Evolutionary conservation across 371 early-diverging fungal species (phyloP).

Genomic region (Haplosporangium sp.): DNA sequence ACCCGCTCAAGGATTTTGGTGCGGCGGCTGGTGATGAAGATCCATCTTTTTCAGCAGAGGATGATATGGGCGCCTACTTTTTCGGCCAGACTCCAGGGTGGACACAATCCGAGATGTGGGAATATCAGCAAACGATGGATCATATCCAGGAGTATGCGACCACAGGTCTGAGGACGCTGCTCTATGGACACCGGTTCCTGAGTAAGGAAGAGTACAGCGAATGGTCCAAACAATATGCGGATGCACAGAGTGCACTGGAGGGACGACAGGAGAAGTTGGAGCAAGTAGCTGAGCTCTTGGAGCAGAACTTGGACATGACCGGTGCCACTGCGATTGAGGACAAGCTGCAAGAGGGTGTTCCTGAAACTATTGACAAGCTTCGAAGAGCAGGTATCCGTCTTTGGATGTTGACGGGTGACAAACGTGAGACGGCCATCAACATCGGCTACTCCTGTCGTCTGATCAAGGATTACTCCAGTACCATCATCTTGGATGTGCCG

Average conservation of each 20-base stretch:
- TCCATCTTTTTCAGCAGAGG: slow-evolving; percentile 25
- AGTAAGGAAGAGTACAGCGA: slow-evolving; percentile 77
- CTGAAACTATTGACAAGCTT: slow-evolving; percentile 90
- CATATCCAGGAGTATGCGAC: slow-evolving; percentile 77
- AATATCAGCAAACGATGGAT: slow-evolving; percentile 57
- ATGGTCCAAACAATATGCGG: slow-evolving; percentile 81
- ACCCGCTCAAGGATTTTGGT: neutral
- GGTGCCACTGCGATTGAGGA: slow-evolving; percentile 96
- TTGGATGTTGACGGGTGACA: slow-evolving; percentile 99
- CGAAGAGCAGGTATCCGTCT: slow-evolving; percentile 92
- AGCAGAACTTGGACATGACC: slow-evolving; percentile 73
- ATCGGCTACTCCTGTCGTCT: slow-evolving; percentile 93
- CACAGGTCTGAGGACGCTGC: slow-evolving; percentile 92
- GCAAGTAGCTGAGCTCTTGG: slow-evolving; percentile 84
- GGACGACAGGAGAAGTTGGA: slow-evolving; percentile 86
- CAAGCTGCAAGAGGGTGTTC: slow-evolving; percentile 92
- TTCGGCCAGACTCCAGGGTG: slow-evolving; percentile 47
- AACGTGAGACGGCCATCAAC: slow-evolving; percentile 97
- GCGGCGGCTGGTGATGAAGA: slow-evolving; percentile 7
- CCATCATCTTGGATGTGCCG: slow-evolving; percentile 50
- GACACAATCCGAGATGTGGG: slow-evolving; percentile 54
- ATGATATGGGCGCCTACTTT: slow-evolving; percentile 50
- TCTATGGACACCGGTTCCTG: slow-evolving; percentile 84
- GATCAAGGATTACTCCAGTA: slow-evolving; percentile 57
- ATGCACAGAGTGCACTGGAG: slow-evolving; percentile 83